Percentiles rank a stretch among this genome's conserved stretches.
Evolutionary conservation across 2,329 filamentous ascomycete species (phyloP).

Genomic region (Ambrosiella beaveri): DNA sequence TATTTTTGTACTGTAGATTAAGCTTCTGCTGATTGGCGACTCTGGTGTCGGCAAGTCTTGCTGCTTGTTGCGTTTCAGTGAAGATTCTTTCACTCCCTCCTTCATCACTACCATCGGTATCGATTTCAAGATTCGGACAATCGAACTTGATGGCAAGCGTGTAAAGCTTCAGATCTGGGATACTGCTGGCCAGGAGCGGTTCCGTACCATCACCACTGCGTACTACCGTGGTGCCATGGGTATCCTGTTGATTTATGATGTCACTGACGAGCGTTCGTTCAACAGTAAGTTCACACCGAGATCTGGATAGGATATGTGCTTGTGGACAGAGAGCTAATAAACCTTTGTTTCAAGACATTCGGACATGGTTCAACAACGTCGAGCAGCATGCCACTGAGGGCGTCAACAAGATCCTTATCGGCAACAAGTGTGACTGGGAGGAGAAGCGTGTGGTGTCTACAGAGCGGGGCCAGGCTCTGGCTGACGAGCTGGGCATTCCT

Average conservation of each 20-base stretch:
- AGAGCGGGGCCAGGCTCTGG: conserved; percentile 81
- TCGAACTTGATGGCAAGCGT: conserved; percentile 95
- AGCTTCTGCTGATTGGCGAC: conserved; percentile 89
- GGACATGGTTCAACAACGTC: conserved; percentile 98
- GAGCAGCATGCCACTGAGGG: conserved; percentile 96
- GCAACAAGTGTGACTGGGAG: conserved; percentile 99
- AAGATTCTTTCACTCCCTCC: conserved; percentile 91
- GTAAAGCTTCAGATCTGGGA: conserved; percentile 99
- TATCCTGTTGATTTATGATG: conserved; percentile 93
- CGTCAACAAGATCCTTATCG: conserved; percentile 98
- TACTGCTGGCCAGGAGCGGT: conserved; percentile 93
- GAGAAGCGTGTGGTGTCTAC: conserved; percentile 92
- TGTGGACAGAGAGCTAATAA: conserved; percentile 11
- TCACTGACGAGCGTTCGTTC: conserved; percentile 90
- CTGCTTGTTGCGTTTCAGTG: conserved; percentile 89
- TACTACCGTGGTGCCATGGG: conserved; percentile 99
- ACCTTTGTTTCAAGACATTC: conserved; percentile 56
- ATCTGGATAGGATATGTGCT: neutral
- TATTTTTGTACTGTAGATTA: conserved; percentile 46
- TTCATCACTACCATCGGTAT: conserved; percentile 99
- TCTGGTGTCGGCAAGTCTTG: conserved; percentile 95
- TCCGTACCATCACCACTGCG: conserved; percentile 95
- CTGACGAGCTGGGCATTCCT: conserved; percentile 88
- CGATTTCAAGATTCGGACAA: conserved; percentile 99
- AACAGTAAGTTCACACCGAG: conserved; percentile 50